phyloP scores from a whole-genome alignment of 2,329 filamentous ascomycete genomes.

The Clathrospora elynae region DNA sequence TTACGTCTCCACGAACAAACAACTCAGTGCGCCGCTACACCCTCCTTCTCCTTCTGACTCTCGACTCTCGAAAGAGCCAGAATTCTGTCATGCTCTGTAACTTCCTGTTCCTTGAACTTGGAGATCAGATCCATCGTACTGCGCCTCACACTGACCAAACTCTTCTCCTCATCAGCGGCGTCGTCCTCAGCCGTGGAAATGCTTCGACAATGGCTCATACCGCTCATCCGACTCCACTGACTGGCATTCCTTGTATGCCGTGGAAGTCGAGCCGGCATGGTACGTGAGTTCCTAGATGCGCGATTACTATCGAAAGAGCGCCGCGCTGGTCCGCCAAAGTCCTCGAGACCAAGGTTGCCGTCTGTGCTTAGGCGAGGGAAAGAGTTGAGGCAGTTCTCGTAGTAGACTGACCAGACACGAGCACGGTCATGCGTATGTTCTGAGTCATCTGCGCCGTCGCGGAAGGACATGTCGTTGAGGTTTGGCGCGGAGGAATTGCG shows the following conservation, averaged over 20 bases:
- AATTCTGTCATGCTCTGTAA: constrained; percentile 40
- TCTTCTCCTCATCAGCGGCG: constrained; percentile 26
- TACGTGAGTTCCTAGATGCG: constrained; percentile 20
- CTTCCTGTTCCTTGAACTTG: constrained; percentile 46
- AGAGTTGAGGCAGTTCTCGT: constrained; percentile 40
- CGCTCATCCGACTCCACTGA: constrained; percentile 28
- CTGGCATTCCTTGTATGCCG: constrained; percentile 32
- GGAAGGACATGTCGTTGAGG: constrained; percentile 11
- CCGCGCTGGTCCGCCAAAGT: constrained; percentile 22
- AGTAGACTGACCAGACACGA: constrained; percentile 44
- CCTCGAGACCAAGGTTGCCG: constrained; percentile 14
- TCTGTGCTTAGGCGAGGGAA: constrained; percentile 36
- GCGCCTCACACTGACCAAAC: constrained; percentile 44
- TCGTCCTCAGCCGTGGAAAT: constrained; percentile 20
- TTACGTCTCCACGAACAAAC: neutral
- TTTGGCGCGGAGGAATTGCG: constrained; percentile 33
- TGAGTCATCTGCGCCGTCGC: constrained; percentile 20
- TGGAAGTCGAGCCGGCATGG: constrained; percentile 14
- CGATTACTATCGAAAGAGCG: constrained; percentile 28
- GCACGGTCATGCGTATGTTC: constrained; percentile 28
- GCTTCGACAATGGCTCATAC: constrained; percentile 23
- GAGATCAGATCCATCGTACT: constrained; percentile 51
- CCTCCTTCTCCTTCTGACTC: constrained; percentile 6
- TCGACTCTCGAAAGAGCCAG: constrained; percentile 29
- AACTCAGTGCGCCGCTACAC: constrained; percentile 9